Conservation (phyloP, 176 grass and related monocot species). For the Alopecurus myosuroides region DNA sequence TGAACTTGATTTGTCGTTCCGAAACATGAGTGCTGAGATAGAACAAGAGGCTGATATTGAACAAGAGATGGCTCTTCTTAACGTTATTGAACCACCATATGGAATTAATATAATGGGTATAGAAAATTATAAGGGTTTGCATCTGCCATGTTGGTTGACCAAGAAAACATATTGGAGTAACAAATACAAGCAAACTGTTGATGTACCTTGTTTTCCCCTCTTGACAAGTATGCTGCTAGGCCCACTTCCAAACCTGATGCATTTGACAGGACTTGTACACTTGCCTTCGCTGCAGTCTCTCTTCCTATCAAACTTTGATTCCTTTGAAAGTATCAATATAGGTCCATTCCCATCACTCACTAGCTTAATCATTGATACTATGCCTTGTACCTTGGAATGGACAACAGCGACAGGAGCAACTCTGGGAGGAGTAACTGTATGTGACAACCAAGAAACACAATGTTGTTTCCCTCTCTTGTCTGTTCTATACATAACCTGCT, state of each 20-base stretch:
- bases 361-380: neutral
- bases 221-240: neutral
- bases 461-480: neutral
- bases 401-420: neutral
- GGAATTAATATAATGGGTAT: neutral
- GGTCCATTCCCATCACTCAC: neutral
- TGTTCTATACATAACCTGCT: neutral
- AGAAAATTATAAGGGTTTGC: neutral
- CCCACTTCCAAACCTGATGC: neutral
- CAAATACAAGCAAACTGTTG: neutral
- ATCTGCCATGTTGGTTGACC: neutral
- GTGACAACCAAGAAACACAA: neutral
- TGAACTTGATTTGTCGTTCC: neutral
- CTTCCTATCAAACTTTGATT: neutral
- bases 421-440: neutral
- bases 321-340: neutral
- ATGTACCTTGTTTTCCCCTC: neutral
- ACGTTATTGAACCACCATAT: neutral
- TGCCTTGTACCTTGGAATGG: neutral
- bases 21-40: neutral
- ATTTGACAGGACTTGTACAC: neutral
- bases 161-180: neutral
- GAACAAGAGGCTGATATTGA: neutral
- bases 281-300: neutral
- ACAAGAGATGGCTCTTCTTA: neutral